Evolutionary conservation across 805 yeast species (phyloP).

Genomic region (Wickerhamiella azyma): DNA sequence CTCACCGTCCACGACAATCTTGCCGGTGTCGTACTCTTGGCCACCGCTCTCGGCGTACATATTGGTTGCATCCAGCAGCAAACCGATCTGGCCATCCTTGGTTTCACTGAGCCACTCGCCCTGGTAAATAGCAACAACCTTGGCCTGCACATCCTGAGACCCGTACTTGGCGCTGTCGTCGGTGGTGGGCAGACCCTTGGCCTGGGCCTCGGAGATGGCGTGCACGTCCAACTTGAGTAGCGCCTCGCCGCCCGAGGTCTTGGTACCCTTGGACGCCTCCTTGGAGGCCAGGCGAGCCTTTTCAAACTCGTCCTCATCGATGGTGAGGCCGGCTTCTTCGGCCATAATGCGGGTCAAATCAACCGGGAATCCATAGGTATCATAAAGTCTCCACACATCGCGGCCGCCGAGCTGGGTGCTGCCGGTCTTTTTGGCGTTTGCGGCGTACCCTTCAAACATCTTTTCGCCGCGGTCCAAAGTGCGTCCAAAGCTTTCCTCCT

Average conservation of each 20-base stretch:
- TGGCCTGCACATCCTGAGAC: slow-evolving; percentile 51
- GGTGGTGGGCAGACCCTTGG: slow-evolving; percentile 56
- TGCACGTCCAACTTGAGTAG: slow-evolving; percentile 83
- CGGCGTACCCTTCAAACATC: slow-evolving; percentile 85
- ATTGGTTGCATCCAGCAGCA: slow-evolving; percentile 77
- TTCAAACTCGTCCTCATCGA: slow-evolving; percentile 87
- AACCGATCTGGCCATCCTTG: slow-evolving; percentile 42
- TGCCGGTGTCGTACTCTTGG: slow-evolving; percentile 93
- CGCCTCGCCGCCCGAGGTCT: slow-evolving; percentile 42
- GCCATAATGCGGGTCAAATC: slow-evolving; percentile 98
- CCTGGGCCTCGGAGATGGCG: slow-evolving; percentile 57
- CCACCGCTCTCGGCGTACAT: slow-evolving; percentile 99
- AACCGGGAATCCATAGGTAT: slow-evolving; percentile 98
- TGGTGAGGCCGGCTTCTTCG: slow-evolving; percentile 86
- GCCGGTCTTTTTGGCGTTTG: slow-evolving; percentile 60
- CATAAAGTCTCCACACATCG: slow-evolving; percentile 97
- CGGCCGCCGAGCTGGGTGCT: slow-evolving; percentile 72
- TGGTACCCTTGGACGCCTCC: slow-evolving; percentile 90
- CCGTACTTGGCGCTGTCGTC: slow-evolving; percentile 66
- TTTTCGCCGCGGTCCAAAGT: slow-evolving; percentile 97
- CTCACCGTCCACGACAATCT: slow-evolving; percentile 71
- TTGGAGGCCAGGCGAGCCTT: slow-evolving; percentile 75
- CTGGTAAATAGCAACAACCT: slow-evolving; percentile 60
- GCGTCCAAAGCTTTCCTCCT: slow-evolving; percentile 87
- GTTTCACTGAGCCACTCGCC: slow-evolving; percentile 35